phyloP scores from a whole-genome alignment of 177 flowering plant species.

The Vitis hybrid region DNA sequence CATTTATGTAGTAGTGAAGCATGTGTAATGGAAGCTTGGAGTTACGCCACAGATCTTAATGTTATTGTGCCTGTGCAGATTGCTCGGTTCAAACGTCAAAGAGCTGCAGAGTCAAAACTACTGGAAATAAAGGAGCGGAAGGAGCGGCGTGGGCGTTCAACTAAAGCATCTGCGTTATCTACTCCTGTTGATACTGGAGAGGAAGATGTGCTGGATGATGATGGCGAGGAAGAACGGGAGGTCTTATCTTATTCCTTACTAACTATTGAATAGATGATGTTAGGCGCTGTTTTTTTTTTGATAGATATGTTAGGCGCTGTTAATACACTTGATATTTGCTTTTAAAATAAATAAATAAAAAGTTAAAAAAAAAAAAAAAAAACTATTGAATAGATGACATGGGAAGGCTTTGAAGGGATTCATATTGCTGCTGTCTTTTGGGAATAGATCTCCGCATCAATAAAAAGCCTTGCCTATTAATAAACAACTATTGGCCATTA shows the following conservation, averaged over 20 bases:
- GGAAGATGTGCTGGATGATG: slow-evolving; percentile 83
- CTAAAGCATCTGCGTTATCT: slow-evolving; percentile 88
- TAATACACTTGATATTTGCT: too few species aligned
- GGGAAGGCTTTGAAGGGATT: too few species aligned
- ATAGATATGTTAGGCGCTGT: too few species aligned
- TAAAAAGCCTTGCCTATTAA: too few species aligned
- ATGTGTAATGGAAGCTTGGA: not conserved
- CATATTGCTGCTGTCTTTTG: too few species aligned
- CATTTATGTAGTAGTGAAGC: not conserved
- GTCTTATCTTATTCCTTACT: slow-evolving; percentile 27
- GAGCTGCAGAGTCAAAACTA: slow-evolving; percentile 81
- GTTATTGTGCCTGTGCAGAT: slow-evolving; percentile 40
- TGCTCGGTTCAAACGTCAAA: slow-evolving; percentile 86
- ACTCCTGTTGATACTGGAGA: slow-evolving; percentile 80
- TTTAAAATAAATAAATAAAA: too few species aligned
- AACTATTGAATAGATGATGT: not conserved
- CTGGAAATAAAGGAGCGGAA: slow-evolving; percentile 80
- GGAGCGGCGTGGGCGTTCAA: slow-evolving; percentile 92
- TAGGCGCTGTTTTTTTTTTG: too few species aligned
- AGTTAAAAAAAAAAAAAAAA: too few species aligned
- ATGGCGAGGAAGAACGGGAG: slow-evolving; percentile 98
- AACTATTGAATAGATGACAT: too few species aligned
- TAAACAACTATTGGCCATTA: too few species aligned
- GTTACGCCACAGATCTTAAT: not conserved
- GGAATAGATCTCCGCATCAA: too few species aligned